A percentile compares a stretch with the other conserved stretches of the same genome.
These are phyloP conservation scores for Medicago lupulina DNA, from an alignment of 306 rosid species.

Conservation along the genomic window DNA sequence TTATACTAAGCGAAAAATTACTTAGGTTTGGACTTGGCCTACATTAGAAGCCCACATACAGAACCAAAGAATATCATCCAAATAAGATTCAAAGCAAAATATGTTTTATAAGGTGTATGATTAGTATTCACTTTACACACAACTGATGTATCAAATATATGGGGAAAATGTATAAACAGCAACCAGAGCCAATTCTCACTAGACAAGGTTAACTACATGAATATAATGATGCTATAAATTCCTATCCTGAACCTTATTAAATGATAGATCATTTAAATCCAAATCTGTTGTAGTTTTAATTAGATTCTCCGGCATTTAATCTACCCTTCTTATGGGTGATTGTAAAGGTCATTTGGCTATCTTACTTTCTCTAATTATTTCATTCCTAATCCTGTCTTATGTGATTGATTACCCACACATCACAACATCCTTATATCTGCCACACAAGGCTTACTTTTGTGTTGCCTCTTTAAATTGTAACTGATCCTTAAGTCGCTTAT, in stretches of 20 bases:
- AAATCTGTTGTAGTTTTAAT: neutral
- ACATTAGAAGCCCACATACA: neutral
- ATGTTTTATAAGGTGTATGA: neutral
- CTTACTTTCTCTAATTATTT: neutral
- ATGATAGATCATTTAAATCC: neutral
- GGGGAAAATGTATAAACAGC: neutral
- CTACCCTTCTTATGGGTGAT: neutral
- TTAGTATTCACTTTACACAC: neutral
- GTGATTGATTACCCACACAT: no score
- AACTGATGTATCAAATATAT: neutral
- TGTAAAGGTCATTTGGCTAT: neutral
- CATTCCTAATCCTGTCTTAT: neutral
- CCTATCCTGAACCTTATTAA: neutral
- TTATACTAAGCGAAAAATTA: neutral
- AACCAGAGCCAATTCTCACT: neutral
- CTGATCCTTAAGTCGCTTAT: neutral
- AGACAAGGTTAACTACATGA: neutral
- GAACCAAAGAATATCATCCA: conserved; percentile 5
- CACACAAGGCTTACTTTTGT: neutral
- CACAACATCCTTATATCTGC: no score
- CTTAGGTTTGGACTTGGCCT: neutral
- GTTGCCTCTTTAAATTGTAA: neutral
- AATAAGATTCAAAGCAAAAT: neutral
- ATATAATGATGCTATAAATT: neutral
- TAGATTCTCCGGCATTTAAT: neutral